phyloP scores from a whole-genome alignment of 495 filamentous ascomycete species.

The Aspergillus wentii region DNA sequence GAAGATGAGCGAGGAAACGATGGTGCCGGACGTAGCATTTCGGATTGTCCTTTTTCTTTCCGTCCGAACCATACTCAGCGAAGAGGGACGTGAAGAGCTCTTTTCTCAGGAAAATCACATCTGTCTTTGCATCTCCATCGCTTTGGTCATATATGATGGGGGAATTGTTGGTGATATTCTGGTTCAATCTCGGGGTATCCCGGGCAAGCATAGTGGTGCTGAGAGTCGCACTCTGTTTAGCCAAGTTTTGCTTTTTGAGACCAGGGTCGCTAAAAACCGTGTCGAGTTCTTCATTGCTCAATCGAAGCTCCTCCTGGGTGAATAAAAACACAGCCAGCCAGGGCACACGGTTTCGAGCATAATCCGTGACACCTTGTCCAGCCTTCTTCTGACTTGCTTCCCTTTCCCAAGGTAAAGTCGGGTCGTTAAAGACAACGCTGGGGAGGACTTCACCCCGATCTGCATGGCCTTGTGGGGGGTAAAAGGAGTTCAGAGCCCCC shows the following conservation, averaged over 20 bases:
- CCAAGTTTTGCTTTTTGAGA: no score
- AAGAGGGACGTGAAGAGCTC: constrained; percentile 21
- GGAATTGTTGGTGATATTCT: no score
- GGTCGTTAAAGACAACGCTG: constrained; percentile 45
- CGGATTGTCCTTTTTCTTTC: not conserved
- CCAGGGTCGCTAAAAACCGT: not conserved
- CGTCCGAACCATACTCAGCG: not conserved
- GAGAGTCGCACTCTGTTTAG: constrained; percentile 1
- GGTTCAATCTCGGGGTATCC: no score
- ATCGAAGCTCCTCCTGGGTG: constrained; percentile 6
- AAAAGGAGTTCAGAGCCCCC: constrained; percentile 21
- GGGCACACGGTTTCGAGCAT: constrained; percentile 19
- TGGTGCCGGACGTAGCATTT: constrained; percentile 14
- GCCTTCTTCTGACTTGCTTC: not conserved
- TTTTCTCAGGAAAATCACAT: constrained; percentile 18
- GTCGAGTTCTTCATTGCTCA: not conserved
- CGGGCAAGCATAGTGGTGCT: not conserved
- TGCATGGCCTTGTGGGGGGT: constrained; percentile 37
- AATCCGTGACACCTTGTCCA: constrained; percentile 7
- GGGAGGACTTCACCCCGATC: constrained; percentile 34
- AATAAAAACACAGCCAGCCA: constrained; percentile 39
- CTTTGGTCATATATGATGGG: no score
- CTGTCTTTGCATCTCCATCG: constrained; percentile 1
- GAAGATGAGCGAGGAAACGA: constrained; percentile 39
- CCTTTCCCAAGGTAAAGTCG: constrained; percentile 44